Conservation (phyloP, 495 filamentous ascomycete genomes). For the Hypomontagnella submonticulosa region DNA sequence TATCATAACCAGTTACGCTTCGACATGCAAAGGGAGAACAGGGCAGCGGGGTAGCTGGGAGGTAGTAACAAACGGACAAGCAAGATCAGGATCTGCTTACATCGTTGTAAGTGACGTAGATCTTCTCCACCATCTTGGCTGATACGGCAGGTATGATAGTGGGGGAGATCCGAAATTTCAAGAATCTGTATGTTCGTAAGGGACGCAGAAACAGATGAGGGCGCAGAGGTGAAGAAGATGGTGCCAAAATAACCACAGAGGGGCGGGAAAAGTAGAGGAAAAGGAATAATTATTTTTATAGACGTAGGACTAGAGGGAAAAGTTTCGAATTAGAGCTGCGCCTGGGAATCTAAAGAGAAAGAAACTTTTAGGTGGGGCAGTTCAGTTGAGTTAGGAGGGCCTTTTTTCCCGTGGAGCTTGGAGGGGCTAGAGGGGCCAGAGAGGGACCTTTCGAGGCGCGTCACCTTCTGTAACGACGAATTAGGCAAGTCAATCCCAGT, state of each 20-base stretch:
- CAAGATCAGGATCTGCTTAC: slow-evolving; percentile 60
- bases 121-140: slow-evolving; percentile 80
- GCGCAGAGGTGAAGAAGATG: slow-evolving; percentile 6
- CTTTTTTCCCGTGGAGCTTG: too few species aligned
- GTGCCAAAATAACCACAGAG: background rate
- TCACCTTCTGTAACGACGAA: slow-evolving; percentile 13
- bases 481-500: slow-evolving; percentile 28
- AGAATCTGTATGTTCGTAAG: slow-evolving; percentile 1
- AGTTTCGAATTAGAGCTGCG: slow-evolving; percentile 18
- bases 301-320: slow-evolving; percentile 30
- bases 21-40: slow-evolving; percentile 5
- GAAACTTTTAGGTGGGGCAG: too few species aligned
- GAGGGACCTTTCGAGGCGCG: slow-evolving; percentile 8
- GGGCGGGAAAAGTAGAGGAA: slow-evolving; percentile 9
- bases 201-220: slow-evolving; percentile 1
- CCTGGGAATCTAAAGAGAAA: too few species aligned
- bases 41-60: slow-evolving; percentile 21
- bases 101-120: slow-evolving; percentile 97
- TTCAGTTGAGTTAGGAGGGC: too few species aligned
- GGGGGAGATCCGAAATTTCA: slow-evolving; percentile 10
- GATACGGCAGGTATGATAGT: slow-evolving; percentile 16
- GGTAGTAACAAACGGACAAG: slow-evolving; percentile 13
- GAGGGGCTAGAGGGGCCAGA: background rate
- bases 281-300: slow-evolving; percentile 16
- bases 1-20: slow-evolving; percentile 8